phyloP scores from a whole-genome alignment of 2,329 filamentous ascomycete genomes.

The Didymellaceae sp. region DNA sequence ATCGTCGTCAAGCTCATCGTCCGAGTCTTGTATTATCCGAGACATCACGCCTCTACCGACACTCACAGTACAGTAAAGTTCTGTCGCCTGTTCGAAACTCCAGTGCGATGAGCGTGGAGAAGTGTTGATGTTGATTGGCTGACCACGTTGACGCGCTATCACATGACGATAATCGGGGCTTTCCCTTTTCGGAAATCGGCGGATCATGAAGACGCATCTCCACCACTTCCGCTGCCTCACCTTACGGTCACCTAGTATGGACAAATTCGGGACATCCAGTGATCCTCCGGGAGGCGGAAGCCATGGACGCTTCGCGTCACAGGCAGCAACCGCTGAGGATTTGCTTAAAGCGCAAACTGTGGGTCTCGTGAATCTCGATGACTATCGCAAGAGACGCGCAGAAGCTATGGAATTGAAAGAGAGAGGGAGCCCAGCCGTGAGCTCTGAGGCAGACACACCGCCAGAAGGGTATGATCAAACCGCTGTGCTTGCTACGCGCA shows the following conservation, averaged over 20 bases:
- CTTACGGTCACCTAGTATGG: constrained; percentile 27
- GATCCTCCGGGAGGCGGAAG: constrained; percentile 35
- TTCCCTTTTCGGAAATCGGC: constrained; percentile 16
- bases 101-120: no score
- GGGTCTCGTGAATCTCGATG: constrained; percentile 87
- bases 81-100: constrained; percentile 1
- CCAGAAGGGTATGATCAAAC: constrained; percentile 64
- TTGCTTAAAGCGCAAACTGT: constrained; percentile 85
- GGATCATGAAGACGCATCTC: neutral
- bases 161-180: constrained; percentile 23
- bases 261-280: constrained; percentile 26
- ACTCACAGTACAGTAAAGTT: neutral
- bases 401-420: constrained; percentile 93
- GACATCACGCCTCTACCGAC: constrained; percentile 19
- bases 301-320: constrained; percentile 71
- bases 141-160: constrained; percentile 30
- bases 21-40: constrained; percentile 47
- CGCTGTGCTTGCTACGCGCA: neutral
- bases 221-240: neutral
- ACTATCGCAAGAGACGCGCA: constrained; percentile 94
- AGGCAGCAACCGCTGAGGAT: constrained; percentile 79
- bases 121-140: constrained; percentile 9
- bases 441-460: constrained; percentile 60
- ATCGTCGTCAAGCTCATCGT: constrained; percentile 46
- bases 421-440: constrained; percentile 73